Evolutionary conservation across 805 yeast genomes (phyloP), one percentile per base, ranked within the genome.

Genomic region (Pichia thaimueangensis): DNA sequence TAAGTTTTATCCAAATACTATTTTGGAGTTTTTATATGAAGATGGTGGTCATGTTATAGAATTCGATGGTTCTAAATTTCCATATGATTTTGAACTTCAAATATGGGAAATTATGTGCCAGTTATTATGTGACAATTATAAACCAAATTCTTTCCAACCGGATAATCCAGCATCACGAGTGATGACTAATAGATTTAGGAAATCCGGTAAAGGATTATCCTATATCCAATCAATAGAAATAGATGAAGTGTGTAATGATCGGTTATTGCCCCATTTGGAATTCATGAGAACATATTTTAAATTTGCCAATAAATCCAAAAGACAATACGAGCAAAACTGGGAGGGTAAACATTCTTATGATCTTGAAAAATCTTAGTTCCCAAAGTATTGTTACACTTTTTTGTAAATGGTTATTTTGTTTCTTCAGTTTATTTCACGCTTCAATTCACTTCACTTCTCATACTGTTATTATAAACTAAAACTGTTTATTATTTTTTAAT

Each of bases 71-170:
- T 22, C 37, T 1, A 62, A 64, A 20, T 17, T 17, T 3, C 40
- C 47, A 2, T 66, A 67, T 44, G 69, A 64, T 40, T 66, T 68
- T 37, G 74, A 69, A 44, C 42, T 68, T 32, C 52, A 65, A 45
- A 49, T 69, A 37, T 68, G 68, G 61, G 64, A 69, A 45, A 51
- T 68, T 2, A 53, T 68, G 12, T 51, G 65, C 1, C 66, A 62
- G 43, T 57, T 64, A 6, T 30, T 67, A 15, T 69, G 74, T 58
- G 22, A 30, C 6, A 45, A 40, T 2, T 56, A 47, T 44, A 37
- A 39, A 23, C 37, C 47, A 23, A 35, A 40, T 30, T 9, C 12
- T 13, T 21, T 39, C 6, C 23, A 37, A 6, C 39, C 31, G 6
- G 16, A 19, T 6, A 43, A 52, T 27, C 46, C 54, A 36, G 43